phyloP scores from a whole-genome alignment of 208 protist species.

The Histomonas meleagridis region DNA sequence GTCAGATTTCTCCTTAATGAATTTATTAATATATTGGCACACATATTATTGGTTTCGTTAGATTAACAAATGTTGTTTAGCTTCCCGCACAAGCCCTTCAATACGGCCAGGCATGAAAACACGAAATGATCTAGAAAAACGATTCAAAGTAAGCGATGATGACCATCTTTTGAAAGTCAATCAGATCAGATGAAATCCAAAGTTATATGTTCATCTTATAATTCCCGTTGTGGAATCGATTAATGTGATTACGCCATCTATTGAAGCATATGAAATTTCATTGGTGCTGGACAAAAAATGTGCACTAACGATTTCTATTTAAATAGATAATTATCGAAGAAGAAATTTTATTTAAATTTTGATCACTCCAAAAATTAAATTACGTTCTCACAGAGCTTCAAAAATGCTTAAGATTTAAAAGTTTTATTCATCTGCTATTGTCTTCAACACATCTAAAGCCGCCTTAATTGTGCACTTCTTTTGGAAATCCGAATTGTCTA shows the following conservation, averaged over 20 bases:
- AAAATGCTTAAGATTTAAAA: background rate
- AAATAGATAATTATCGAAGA: background rate
- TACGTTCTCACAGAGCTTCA: background rate
- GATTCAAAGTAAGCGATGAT: background rate
- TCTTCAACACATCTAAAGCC: background rate
- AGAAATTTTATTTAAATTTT: background rate
- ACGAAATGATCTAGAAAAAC: background rate
- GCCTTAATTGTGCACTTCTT: background rate
- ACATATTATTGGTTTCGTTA: background rate
- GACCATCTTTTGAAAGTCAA: background rate
- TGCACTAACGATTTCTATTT: background rate
- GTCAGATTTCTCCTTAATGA: background rate
- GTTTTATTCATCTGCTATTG: background rate
- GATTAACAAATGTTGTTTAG: slow-evolving; percentile 4
- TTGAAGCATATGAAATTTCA: background rate
- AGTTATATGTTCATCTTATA: background rate
- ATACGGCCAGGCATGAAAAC: background rate
- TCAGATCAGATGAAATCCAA: background rate
- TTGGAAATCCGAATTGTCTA: too few species aligned
- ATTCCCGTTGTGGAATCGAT: background rate
- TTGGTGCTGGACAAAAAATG: background rate
- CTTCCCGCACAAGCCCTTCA: background rate
- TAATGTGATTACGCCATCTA: background rate
- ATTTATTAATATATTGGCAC: too few species aligned
- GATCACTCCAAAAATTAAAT: background rate